phyloP scores from a whole-genome alignment of 345 rosid genomes.

The Moricandia arvensis region DNA sequence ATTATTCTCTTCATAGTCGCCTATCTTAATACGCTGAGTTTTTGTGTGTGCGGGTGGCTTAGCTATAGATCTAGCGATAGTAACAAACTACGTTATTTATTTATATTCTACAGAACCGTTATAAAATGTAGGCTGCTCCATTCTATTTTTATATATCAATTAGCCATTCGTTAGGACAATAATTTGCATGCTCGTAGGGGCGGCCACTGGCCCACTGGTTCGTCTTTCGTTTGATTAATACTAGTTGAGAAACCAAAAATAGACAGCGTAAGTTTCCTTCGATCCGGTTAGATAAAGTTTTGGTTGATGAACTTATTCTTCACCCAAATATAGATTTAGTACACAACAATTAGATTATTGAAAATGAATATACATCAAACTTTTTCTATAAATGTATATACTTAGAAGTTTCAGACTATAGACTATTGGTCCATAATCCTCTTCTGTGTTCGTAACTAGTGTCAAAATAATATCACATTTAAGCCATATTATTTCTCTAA shows the following conservation, averaged over 20 bases:
- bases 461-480: neutral
- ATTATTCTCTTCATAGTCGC: constrained; percentile 4
- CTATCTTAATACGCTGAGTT: neutral
- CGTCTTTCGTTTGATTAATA: neutral
- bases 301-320: neutral
- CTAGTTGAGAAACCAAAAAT: neutral
- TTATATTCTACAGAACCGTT: too few species aligned
- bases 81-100: neutral
- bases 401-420: neutral
- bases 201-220: neutral
- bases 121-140: neutral
- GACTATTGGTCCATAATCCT: neutral
- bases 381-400: neutral
- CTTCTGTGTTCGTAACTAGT: neutral
- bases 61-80: neutral
- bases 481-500: neutral
- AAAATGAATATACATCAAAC: neutral
- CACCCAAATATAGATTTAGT: neutral
- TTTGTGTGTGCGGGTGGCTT: neutral
- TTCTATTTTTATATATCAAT: neutral
- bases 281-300: neutral
- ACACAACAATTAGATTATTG: neutral
- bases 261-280: neutral
- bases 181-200: neutral
- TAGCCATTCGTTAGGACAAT: neutral